Conservation (phyloP, 306 rosid genomes). For the Corylus avellana region DNA sequence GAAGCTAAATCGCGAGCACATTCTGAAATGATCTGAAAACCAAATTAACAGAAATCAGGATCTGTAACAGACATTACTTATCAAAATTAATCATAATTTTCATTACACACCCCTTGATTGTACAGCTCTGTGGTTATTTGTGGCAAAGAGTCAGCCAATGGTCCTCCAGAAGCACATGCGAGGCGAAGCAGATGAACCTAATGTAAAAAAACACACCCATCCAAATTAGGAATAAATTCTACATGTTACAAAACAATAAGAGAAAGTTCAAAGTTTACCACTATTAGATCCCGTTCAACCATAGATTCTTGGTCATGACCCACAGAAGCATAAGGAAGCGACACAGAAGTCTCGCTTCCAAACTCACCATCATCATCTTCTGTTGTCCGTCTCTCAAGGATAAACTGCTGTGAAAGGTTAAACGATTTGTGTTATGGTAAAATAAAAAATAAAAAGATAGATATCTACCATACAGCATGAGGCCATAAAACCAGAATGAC, state of each 20-base stretch:
- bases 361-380: slow-evolving; percentile 46
- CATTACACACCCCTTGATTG: slow-evolving; percentile 66
- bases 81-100: slow-evolving; percentile 20
- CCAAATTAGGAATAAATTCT: slow-evolving; percentile 16
- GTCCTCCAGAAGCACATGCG: slow-evolving; percentile 70
- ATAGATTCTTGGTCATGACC: slow-evolving; percentile 51
- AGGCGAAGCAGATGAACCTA: slow-evolving; percentile 91
- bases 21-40: slow-evolving; percentile 70
- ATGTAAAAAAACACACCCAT: slow-evolving; percentile 25
- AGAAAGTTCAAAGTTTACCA: slow-evolving; percentile 51
- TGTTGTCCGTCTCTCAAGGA: slow-evolving; percentile 31
- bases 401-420: slow-evolving; percentile 44
- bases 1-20: slow-evolving; percentile 73
- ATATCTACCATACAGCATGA: slow-evolving; percentile 21
- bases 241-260: slow-evolving; percentile 12
- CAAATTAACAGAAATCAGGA: slow-evolving; percentile 41
- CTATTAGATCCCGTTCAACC: slow-evolving; percentile 63
- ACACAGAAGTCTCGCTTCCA: slow-evolving; percentile 53
- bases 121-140: slow-evolving; percentile 69
- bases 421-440: slow-evolving; percentile 11
- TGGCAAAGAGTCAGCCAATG: slow-evolving; percentile 61
- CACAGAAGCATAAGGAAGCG: slow-evolving; percentile 47
- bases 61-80: slow-evolving; percentile 27
- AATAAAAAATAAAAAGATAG: slow-evolving; percentile 18
- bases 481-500: slow-evolving; percentile 11